phyloP scores from a whole-genome alignment of 2,329 filamentous ascomycete species.

The Penicillium sp. region DNA sequence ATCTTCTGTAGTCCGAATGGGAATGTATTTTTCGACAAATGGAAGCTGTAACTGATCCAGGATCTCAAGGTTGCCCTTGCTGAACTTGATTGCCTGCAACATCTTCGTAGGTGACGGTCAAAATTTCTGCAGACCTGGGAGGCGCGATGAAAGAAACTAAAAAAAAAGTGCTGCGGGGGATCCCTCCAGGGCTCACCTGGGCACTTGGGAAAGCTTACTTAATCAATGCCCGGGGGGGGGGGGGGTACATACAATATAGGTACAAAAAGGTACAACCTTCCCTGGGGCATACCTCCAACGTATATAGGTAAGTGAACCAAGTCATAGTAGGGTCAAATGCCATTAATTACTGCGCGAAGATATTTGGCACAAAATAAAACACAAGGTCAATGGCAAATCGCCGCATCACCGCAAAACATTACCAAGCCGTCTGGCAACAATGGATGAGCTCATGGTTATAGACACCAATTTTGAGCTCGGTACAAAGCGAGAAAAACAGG shows the following conservation, averaged over 20 bases:
- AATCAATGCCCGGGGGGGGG: background rate
- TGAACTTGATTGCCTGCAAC: conserved; percentile 62
- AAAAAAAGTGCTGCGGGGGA: background rate
- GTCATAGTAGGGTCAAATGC: background rate
- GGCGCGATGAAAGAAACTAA: background rate
- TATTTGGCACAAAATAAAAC: background rate
- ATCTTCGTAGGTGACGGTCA: conserved; percentile 40
- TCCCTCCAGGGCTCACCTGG: background rate
- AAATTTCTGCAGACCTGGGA: background rate
- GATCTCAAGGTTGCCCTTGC: conserved; percentile 55
- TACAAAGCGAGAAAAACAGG: background rate
- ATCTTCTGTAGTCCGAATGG: conserved; percentile 55
- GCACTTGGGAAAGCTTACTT: background rate
- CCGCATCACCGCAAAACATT: background rate
- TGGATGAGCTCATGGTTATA: background rate
- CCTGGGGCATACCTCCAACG: background rate
- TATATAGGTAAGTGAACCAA: background rate
- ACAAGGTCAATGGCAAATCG: background rate
- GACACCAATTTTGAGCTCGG: background rate
- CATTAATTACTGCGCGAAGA: background rate
- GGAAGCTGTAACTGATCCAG: conserved; percentile 64
- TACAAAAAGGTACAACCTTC: background rate
- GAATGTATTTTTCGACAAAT: conserved; percentile 57
- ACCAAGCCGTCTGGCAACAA: background rate
- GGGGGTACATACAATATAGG: background rate